Evolutionary conservation across 768 basidiomycete species (phyloP).

Genomic region (Leccinum sublutescens): DNA sequence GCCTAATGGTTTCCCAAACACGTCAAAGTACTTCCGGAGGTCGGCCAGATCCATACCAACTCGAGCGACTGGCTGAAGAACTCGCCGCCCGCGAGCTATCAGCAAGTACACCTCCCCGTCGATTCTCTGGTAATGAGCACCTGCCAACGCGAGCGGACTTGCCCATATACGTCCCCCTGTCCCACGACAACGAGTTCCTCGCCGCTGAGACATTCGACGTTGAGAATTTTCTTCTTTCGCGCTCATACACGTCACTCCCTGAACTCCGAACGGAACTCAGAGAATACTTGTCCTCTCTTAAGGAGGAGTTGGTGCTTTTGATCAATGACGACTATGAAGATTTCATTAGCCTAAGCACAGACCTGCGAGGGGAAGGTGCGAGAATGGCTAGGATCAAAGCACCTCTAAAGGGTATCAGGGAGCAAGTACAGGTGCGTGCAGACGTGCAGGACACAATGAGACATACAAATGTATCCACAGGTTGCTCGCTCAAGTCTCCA

Average conservation of each 20-base stretch:
- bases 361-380: slow-evolving; percentile 80
- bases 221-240: slow-evolving; percentile 84
- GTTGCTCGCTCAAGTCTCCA: slow-evolving; percentile 63
- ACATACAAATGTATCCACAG: slow-evolving; percentile 25
- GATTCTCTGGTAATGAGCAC: slow-evolving; percentile 9
- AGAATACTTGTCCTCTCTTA: slow-evolving; percentile 77
- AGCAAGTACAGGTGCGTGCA: slow-evolving; percentile 63
- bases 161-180: slow-evolving; percentile 67
- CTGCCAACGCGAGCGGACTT: slow-evolving; percentile 41
- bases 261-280: slow-evolving; percentile 87
- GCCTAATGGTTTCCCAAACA: slow-evolving; percentile 18
- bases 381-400: slow-evolving; percentile 64
- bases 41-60: slow-evolving; percentile 55
- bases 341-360: slow-evolving; percentile 94
- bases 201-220: slow-evolving; percentile 69
- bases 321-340: slow-evolving; percentile 99
- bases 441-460: not conserved
- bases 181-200: slow-evolving; percentile 76
- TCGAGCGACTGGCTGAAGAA: slow-evolving; percentile 73
- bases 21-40: slow-evolving; percentile 14
- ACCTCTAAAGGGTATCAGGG: slow-evolving; percentile 63
- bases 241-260: slow-evolving; percentile 79
- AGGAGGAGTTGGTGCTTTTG: slow-evolving; percentile 91
- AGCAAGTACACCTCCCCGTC: slow-evolving; percentile 10
- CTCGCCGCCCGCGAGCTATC: slow-evolving; percentile 54